Evolutionary conservation across 1,139 yeast species (phyloP), one percentile per base, ranked within the genome.

Genomic region (Debaryomyces singareniensis): DNA sequence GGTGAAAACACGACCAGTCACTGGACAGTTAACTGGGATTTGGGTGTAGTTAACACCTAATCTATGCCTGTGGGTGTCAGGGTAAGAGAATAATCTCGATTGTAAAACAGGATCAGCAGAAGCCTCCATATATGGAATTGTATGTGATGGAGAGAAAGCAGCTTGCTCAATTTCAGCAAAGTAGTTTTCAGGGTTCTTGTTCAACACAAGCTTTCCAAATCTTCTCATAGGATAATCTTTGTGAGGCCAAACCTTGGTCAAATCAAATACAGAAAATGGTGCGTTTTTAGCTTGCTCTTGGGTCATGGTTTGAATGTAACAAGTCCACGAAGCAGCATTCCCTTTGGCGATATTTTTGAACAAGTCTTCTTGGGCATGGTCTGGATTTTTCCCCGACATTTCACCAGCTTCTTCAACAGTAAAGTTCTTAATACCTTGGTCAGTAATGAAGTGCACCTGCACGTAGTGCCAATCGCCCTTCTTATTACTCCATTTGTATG

Each of bases 31-130:
- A 43, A 79, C 83, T 27, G 89, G 89, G 41, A 80, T 75, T 56
- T 78, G 84, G 38, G 73, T 68, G 61, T 76, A 80, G 65, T 80
- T 80, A 33, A 70, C 53, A 34, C 89, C 89, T 47, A 80, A 65
- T 60, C 69, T 61, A 53, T 62, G 66, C 57, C 68, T 61, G 55
- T 83, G 94, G 32, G 95, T 83, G 61, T 84, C 95, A 36, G 89
- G 78, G 63, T 84, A 84, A 23, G 94, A 80, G 60, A 83, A 84
- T 45, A 84, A 66, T 60, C 95, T 76, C 13, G 87, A 75, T 63
- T 84, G 95, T 55, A 84, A 68, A 29, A 84, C 94, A 29, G 94
- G 93, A 54, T 84, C 95, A 44, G 87, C 87, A 29, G 87, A 77
- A 30, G 95, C 74, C 58, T 81, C 86, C 71, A 80, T 76, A 45